A percentile compares a stretch with the other conserved stretches of the same genome.
phyloP scores from a whole-genome alignment of 2,329 filamentous ascomycete genomes.

The Fusarium sp. region DNA sequence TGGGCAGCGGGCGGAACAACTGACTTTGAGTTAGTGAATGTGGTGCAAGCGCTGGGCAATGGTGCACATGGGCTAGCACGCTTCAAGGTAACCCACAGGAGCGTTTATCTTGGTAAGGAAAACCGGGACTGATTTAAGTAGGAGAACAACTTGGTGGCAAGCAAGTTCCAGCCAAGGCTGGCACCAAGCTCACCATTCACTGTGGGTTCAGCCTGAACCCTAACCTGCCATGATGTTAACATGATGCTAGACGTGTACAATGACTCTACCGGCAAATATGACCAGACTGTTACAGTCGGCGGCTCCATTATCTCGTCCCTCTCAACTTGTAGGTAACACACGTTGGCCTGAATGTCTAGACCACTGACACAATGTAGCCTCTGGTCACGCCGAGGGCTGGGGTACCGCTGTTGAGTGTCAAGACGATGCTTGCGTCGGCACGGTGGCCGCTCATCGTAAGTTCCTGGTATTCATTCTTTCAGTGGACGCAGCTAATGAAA shows the following conservation, averaged over 20 bases:
- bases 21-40: constrained; percentile 17
- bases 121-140: background rate
- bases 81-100: constrained; percentile 2
- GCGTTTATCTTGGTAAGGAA: fast-evolving
- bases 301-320: constrained; percentile 19
- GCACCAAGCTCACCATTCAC: constrained; percentile 21
- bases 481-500: background rate
- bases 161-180: constrained; percentile 21
- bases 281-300: constrained; percentile 18
- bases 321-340: constrained; percentile 11
- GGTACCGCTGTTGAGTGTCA: constrained; percentile 34
- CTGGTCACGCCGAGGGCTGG: constrained; percentile 27
- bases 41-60: constrained; percentile 22
- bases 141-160: constrained; percentile 24
- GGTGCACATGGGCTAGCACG: constrained; percentile 34
- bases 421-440: constrained; percentile 28
- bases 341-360: fast-evolving
- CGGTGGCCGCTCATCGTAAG: constrained; percentile 18
- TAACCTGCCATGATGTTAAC: background rate
- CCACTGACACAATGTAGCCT: constrained; percentile 4
- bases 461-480: fast-evolving
- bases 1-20: background rate
- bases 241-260: constrained; percentile 18
- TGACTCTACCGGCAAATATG: constrained; percentile 26
- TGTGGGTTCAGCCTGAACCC: background rate